These are phyloP conservation scores for Candida multigemmis DNA, from an alignment of 805 yeast genomes.

Conservation along the genomic window DNA sequence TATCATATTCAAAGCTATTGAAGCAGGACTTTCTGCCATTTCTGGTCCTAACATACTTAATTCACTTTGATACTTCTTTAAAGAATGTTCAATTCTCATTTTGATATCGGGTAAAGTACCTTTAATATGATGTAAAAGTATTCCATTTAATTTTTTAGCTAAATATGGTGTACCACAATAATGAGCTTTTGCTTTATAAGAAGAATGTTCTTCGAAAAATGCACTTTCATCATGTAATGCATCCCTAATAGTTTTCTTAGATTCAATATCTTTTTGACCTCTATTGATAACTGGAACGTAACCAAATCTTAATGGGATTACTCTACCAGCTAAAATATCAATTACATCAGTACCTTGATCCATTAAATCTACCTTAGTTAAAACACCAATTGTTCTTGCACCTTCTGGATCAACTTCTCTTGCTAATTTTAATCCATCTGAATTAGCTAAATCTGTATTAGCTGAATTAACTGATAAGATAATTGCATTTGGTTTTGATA, in stretches of 20 bases:
- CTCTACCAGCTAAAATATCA: conserved; percentile 91
- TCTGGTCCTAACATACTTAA: conserved; percentile 77
- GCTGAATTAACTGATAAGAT: conserved; percentile 93
- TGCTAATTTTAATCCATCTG: conserved; percentile 92
- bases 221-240: conserved; percentile 75
- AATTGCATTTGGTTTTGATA: conserved; percentile 92
- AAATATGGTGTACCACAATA: conserved; percentile 98
- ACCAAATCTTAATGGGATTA: conserved; percentile 90
- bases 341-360: conserved; percentile 96
- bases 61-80: conserved; percentile 79
- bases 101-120: conserved; percentile 76
- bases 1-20: conserved; percentile 82
- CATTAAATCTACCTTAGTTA: conserved; percentile 95
- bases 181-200: conserved; percentile 87
- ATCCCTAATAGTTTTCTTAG: conserved; percentile 75
- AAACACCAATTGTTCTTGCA: conserved; percentile 88
- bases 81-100: conserved; percentile 75
- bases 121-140: conserved; percentile 78
- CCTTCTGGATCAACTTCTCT: conserved; percentile 98
- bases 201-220: conserved; percentile 82
- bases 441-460: conserved; percentile 93
- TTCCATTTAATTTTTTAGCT: conserved; percentile 84
- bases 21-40: conserved; percentile 79
- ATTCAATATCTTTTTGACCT: conserved; percentile 94
- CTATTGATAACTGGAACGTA: conserved; percentile 95